Conservation (phyloP, 345 rosid genomes). For the Brassica carinata region DNA sequence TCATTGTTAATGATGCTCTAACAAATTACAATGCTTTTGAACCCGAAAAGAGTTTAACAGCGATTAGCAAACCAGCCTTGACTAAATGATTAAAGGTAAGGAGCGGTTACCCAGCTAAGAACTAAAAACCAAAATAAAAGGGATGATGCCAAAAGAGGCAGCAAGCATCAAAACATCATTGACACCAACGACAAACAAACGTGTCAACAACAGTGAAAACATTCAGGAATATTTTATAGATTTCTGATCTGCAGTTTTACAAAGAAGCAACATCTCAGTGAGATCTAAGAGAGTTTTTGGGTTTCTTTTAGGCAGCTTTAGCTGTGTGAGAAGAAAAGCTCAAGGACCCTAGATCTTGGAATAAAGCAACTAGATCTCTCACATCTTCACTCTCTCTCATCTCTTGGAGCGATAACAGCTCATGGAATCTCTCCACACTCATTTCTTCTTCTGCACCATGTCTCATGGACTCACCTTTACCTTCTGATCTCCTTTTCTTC, state of each 20-base stretch:
- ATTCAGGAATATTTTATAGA: background rate
- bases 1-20: background rate
- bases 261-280: background rate
- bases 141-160: conserved; percentile 33
- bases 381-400: conserved; percentile 33
- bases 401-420: conserved; percentile 18
- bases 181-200: conserved; percentile 28
- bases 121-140: background rate
- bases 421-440: conserved; percentile 27
- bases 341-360: conserved; percentile 45
- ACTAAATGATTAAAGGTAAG: background rate
- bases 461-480: conserved; percentile 4
- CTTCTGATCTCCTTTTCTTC: conserved; percentile 46
- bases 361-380: conserved; percentile 45
- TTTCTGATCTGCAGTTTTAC: conserved; percentile 27
- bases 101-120: background rate
- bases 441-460: conserved; percentile 35
- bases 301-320: conserved; percentile 50
- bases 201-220: conserved; percentile 13
- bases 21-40: background rate
- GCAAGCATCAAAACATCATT: conserved; percentile 2
- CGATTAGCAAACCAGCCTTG: background rate
- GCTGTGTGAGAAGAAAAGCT: conserved; percentile 41
- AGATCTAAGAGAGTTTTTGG: background rate
- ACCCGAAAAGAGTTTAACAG: background rate